Evolutionary conservation across 176 grass and related monocot genomes (phyloP).

Genomic region (Elaeis guineensis): DNA sequence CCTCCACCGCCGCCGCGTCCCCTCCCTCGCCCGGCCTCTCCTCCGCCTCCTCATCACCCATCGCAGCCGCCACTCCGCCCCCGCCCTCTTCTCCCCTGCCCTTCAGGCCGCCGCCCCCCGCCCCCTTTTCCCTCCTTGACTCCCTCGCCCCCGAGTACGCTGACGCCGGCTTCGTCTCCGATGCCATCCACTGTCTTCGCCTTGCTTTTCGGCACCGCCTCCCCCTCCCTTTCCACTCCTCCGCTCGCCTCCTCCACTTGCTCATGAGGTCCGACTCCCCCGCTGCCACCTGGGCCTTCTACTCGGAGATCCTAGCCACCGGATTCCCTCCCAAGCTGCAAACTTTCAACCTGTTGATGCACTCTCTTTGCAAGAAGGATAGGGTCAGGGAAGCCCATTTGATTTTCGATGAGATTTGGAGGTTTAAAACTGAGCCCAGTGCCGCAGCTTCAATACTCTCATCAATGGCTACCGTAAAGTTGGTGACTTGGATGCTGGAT

Average conservation of each 20-base stretch:
- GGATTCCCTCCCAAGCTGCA: slow-evolving; percentile 35
- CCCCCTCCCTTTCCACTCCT: slow-evolving; percentile 12
- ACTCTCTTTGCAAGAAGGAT: slow-evolving; percentile 29
- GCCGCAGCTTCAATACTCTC: slow-evolving; percentile 52
- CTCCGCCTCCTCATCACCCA: slow-evolving; percentile 39
- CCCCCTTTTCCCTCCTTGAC: slow-evolving; percentile 24
- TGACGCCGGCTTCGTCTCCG: slow-evolving; percentile 32
- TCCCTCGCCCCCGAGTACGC: slow-evolving; percentile 34
- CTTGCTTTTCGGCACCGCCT: slow-evolving; percentile 26
- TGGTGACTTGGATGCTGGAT: slow-evolving; percentile 18
- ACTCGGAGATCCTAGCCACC: slow-evolving; percentile 42
- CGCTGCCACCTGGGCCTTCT: slow-evolving; percentile 37
- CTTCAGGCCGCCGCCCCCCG: slow-evolving; percentile 11
- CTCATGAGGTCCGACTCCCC: slow-evolving; percentile 19
- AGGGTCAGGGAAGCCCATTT: slow-evolving; percentile 24
- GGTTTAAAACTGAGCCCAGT: slow-evolving; percentile 15
- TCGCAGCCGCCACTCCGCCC: slow-evolving; percentile 40
- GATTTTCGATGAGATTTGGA: slow-evolving; percentile 38
- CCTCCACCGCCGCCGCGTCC: slow-evolving; percentile 30
- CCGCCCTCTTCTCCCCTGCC: slow-evolving; percentile 28
- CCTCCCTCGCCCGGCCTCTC: slow-evolving; percentile 26
- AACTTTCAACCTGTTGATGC: slow-evolving; percentile 50
- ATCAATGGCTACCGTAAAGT: slow-evolving; percentile 38
- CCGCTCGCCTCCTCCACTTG: slow-evolving; percentile 20
- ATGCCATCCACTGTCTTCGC: slow-evolving; percentile 38